Evolutionary conservation across 2,329 filamentous ascomycete species (phyloP), one percentile per base, ranked within the genome.

Genomic region (Xylaria sp.): DNA sequence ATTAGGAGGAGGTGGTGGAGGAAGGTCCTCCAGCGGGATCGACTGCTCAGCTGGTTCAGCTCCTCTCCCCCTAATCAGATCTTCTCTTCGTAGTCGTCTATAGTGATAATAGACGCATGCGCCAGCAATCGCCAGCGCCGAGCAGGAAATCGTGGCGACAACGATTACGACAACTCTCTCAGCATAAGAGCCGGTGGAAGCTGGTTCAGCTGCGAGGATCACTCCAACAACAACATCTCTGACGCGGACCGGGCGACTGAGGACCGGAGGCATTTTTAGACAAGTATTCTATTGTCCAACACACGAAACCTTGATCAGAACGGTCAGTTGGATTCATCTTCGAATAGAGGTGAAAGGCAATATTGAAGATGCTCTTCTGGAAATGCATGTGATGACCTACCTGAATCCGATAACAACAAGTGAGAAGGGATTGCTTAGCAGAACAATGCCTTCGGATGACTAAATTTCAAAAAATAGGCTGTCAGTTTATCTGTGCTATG

Each of bases 1-100:
- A 21, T 24, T 5, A 1, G 4, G 17, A 27, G 53, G 14, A 36
- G 53, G 14, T 17, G 34, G 30, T 24, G 24, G 32, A 54, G 24
- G 32, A 54, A 67, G 55, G 27, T 60, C n/a, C 32, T 59, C 17
- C 8, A 67, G 9, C 21, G 39, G 54, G 14, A 64, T 42, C 5
- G 34, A 42, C 27, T 48, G 34, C 1, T 54, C 45, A 5, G 3
- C 3, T 24, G 3, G 8, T 27, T 27, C 24, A 27, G 2, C 24
- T 27, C 24, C 24, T 27, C 24, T 27, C 24, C 4, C 24, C 24
- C 24, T 27, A 27, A 27, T 27, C 24, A 2, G 24, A 27, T 27
- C 24, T 27, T 2, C 24, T 27, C 24, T 27, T 27, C 24, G 24
- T 4, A 27, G 24, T 27, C 24, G 24, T 27, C 24, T 27, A 27